phyloP scores from a whole-genome alignment of 1,284 basidiomycete species.

The Naganishia sp. region DNA sequence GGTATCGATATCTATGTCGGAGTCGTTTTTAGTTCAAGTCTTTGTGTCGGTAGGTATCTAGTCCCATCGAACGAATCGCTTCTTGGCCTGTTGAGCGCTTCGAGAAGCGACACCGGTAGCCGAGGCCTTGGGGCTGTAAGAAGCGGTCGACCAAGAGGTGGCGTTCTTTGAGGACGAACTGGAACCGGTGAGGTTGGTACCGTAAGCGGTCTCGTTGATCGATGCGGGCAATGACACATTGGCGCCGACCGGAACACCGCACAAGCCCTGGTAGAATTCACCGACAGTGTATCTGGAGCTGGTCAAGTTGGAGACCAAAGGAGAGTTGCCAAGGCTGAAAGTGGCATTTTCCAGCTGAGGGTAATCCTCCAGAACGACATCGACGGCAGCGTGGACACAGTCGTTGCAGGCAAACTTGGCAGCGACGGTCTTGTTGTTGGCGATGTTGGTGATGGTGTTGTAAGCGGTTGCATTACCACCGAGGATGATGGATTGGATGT shows the following conservation, averaged over 20 bases:
- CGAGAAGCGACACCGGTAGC: slow-evolving; percentile 22
- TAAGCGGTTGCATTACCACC: slow-evolving; percentile 44
- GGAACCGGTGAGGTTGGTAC: slow-evolving; percentile 33
- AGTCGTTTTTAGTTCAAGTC: neutral
- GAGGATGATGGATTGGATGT: slow-evolving; percentile 39
- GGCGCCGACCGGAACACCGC: slow-evolving; percentile 27
- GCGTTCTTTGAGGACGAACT: neutral
- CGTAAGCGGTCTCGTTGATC: slow-evolving; percentile 42
- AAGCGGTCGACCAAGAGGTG: neutral
- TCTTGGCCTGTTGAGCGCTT: slow-evolving; percentile 23
- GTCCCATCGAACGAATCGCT: slow-evolving; percentile 32
- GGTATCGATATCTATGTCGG: neutral
- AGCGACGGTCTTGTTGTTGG: slow-evolving; percentile 26
- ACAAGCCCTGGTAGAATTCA: slow-evolving; percentile 26
- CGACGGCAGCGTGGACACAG: slow-evolving; percentile 48
- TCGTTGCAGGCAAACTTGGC: slow-evolving; percentile 45
- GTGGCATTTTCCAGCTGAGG: slow-evolving; percentile 42
- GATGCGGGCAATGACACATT: slow-evolving; percentile 45
- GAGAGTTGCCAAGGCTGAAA: slow-evolving; percentile 34
- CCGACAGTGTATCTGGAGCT: slow-evolving; percentile 32
- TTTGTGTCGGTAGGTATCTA: neutral
- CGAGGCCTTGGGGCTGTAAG: slow-evolving; percentile 10
- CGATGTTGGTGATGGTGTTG: slow-evolving; percentile 26
- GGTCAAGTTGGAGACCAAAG: slow-evolving; percentile 31
- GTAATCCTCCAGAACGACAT: slow-evolving; percentile 44